Conservation (phyloP, 2,329 filamentous ascomycete species). For the Monosporascus sp. region DNA sequence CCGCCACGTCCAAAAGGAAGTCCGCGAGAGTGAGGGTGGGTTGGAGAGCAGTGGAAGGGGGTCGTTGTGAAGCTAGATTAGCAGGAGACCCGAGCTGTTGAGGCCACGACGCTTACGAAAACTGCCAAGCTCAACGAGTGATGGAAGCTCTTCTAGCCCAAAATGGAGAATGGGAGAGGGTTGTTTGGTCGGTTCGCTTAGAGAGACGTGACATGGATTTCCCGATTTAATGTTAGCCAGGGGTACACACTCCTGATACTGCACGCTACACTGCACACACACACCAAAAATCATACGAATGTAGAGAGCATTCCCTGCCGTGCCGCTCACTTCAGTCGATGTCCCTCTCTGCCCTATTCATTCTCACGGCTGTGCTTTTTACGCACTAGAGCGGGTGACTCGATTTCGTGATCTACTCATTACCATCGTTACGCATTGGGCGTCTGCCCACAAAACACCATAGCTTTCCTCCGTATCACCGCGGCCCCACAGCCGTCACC, state of each 20-base stretch:
- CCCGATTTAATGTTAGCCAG: conserved; percentile 29
- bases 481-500: conserved; percentile 8
- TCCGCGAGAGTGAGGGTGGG: conserved; percentile 9
- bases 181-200: conserved; percentile 22
- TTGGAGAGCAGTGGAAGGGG: conserved; percentile 4
- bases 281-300: conserved; percentile 17
- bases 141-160: conserved; percentile 7
- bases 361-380: no score
- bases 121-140: conserved; percentile 4
- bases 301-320: conserved; percentile 21
- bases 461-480: background rate
- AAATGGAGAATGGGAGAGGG: conserved; percentile 8
- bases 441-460: no score
- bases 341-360: no score
- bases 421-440: conserved; percentile 4
- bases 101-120: conserved; percentile 11
- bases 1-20: background rate
- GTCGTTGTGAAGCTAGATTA: no score
- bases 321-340: conserved; percentile 6
- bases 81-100: no score
- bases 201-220: conserved; percentile 27
- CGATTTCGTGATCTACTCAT: background rate
- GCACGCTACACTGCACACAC: background rate
- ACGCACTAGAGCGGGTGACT: no score
- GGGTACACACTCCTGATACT: conserved; percentile 19